Evolutionary conservation across 371 early-diverging fungal genomes (phyloP), one percentile per base, ranked within the genome.

Genomic region (Mucor mucedo): DNA sequence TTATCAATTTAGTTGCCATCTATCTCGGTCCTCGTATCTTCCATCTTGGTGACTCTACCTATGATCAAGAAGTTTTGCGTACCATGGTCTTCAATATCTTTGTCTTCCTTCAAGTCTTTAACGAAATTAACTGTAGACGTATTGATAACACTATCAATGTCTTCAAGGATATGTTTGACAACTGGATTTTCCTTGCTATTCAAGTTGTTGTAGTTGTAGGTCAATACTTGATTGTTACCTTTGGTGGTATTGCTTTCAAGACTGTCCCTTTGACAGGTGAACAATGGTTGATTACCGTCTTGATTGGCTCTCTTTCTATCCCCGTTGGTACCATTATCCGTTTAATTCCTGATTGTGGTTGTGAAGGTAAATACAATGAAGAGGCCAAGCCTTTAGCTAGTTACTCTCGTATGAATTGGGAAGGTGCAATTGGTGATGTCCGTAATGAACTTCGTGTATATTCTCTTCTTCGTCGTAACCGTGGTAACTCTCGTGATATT

Each of bases 101-200:
- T 83, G 94, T 98, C 41, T 93, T 96, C 72, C 76, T 95, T 41
- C 98, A 98, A 80, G 78, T 98, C n/a, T 96, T 98, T 72, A 97
- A 96, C 75, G 91, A 91, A 68, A 82, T 93, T 79, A 93, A 93
- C 78, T 92, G 91, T 69, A 85, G 93, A 29, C 86, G 89, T 54
- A 88, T 93, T 44, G 91, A 89, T 63, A 79, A 79, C 55, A 76
- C 87, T 29, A 62, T 93, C 68, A 98, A 98, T 77, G 87, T 95
- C 32, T 97, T 98, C 84, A 79, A 80, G 66, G 85, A 88, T 63
- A 81, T 97, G 42, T 76, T 75, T 62, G 67, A 87, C 62, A 95
- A 98, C 80, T 82, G 78, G 71, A 80, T 87, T 53, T 98, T 97
- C 70, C 69, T 91, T 50, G 71, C 70, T 53, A 88, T 98, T 55